Evolutionary conservation across 2,329 filamentous ascomycete species (phyloP), one percentile per base, ranked within the genome.

Genomic region (Botryotinia narcissicola): DNA sequence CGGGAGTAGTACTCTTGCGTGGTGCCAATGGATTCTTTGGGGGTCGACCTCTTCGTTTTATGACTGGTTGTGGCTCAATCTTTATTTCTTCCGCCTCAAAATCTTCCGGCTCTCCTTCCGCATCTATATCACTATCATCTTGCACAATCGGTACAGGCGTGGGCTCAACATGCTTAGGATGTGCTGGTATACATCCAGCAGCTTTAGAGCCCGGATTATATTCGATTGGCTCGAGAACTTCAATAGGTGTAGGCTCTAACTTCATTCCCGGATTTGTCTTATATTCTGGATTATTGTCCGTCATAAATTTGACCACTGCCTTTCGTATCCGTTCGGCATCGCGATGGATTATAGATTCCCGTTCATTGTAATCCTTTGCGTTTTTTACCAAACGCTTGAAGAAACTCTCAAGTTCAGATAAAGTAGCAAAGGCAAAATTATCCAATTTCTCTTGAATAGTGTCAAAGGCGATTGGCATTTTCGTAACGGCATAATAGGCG

Each of bases 321-420:
- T 97, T 97, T 64, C 94, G 88, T 63, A 97, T 88, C 67, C 93
- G 90, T 82, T 97, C 94, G 14, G 94, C 93, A 83, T 97, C 94
- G 61, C 94, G 91, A 80, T 92, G 95, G 54, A 92, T 86, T 73
- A 89, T 84, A 0, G 93, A 93, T 61, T 87, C 88, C 77, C 91
- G 91, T 74, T 91, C 87, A 79, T 95, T 95, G 83, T 90, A 96
- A 71, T 93, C 90, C 82, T 97, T 97, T 51, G 93, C 93, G 80
- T 97, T 97, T 76, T 90, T 87, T 72, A 97, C 92, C 87, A 97
- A 92, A 76, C 94, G 91, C 84, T 96, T 97, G 80, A 95, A 88
- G 81, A 95, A 95, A 80, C 92, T 91, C 82, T 97, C 94, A 20
- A 97, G 84, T 68, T 91, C 87, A 9, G 93, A 90, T 67, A 97